Base-by-base conservation (phyloP, 2,329 filamentous ascomycete species). In the Cladophialophora psammophila region DNA sequence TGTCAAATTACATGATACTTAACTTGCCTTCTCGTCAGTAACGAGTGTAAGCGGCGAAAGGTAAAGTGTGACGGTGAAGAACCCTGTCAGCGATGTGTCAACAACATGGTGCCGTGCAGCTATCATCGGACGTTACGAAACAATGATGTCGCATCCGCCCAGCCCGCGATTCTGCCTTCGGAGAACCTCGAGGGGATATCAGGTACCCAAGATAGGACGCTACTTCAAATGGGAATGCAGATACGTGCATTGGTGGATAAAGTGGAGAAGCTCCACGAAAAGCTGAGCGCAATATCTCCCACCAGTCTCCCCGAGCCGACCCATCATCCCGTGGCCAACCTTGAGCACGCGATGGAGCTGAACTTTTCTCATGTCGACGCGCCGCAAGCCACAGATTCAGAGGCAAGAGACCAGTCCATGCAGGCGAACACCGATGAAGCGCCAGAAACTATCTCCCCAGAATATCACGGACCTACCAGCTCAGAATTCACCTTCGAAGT, bases 1-100 rank as follows among this genome's bases (percentile, higher is more conserved):
- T 40, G 12, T 13, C 13, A 32, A 18, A 50, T 31, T 20, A 10
- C 42, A 15, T 34, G 40, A 50, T 15, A 15, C 13, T 31, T 15
- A 7, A 52, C 31, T 34, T 36, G 26, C 15, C 15, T 60, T 12
- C 18, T 9, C 31, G 40, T 18, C 45, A 90, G 89, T 72, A 91
- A 91, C 74, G 89, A 91, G 75, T 91, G 89, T 78, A 91, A 91
- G 73, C 83, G 89, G n/a, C 87, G 89, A 65, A 91, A 91, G 77
- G 88, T 91, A 74, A 91, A 91, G 77, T 91, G 89, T 78, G 91
- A 91, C 76, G 90, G 90, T 68, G 87, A 90, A 72, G 86, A 84
- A 0, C 86, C 88, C 1, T 92, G 90, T 71, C 85, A 88, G 67
- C 83, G 90, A 64, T 92, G 90, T 73, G 86, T 64, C 18, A 45